Base-by-base conservation (phyloP, 2,329 filamentous ascomycete genomes). In the Coniella vitis region DNA sequence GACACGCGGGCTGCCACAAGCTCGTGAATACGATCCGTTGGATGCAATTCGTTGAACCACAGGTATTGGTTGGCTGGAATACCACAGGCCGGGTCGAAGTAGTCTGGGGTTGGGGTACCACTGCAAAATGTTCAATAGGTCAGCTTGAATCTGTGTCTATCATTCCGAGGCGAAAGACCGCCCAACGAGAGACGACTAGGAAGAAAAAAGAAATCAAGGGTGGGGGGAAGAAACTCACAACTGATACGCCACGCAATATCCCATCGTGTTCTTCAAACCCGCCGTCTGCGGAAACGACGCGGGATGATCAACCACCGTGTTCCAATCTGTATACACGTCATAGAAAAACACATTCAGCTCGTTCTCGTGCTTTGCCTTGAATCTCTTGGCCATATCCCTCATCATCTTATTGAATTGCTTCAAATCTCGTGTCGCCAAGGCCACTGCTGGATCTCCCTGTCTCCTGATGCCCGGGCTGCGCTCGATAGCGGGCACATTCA, bases 21-120 rank as follows among this genome's bases (percentile, higher is more conserved):
- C 45, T 82, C 76, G 54, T 84, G 79, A 46, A 83, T 72, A 0
- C 78, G 72, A 58, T 75, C 80, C 0, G 80, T 84, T n/a, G 81
- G 81, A 58, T 84, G 81, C 54, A 84, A 60, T 35, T 62, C 69
- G 56, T 84, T 83, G 25, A 83, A 65, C 81, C 80, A 84, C 56
- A 84, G 74, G 59, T 83, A 84, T 63, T 83, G 65, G 58, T 83
- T 76, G 3, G 82, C 78, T 0, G 76, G 65, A 38, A 78, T 61
- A 1, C 68, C 67, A 59, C 81, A 84, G 41, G 66, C 69, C 4
- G 66, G 57, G 41, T 62, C 62, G 31, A 69, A 60, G 3, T 66
- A 71, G 45, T 74, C 62, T 34, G 59, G 57, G 2, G 63, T 60
- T 3, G 69, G 66, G 0, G 73, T 76, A 7, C 73, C 72, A 56